Evolutionary conservation across 306 rosid genomes (phyloP).

Genomic region (Quercus suber): DNA sequence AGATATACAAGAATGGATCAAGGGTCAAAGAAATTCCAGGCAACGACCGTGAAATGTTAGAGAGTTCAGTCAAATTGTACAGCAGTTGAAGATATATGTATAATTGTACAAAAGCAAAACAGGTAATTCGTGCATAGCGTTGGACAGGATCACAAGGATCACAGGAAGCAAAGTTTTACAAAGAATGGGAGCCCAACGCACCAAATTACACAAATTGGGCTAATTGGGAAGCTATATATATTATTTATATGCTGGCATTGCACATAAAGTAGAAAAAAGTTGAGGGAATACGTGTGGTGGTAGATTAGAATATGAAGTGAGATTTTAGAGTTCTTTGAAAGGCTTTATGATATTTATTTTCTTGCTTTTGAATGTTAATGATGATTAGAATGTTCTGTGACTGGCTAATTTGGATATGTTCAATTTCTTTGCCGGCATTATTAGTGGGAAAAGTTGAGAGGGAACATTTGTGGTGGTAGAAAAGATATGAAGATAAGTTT

Average conservation of each 20-base stretch:
- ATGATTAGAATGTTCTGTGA: too few relatives aligned
- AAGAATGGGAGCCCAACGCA: background rate
- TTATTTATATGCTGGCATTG: slow-evolving; percentile 11
- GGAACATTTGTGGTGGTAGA: slow-evolving; percentile 13
- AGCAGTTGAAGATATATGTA: slow-evolving; percentile 44
- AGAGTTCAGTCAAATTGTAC: slow-evolving; percentile 70
- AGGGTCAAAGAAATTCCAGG: slow-evolving; percentile 78
- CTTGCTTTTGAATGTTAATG: slow-evolving; percentile 1
- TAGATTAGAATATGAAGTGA: slow-evolving; percentile 10
- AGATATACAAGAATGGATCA: slow-evolving; percentile 89
- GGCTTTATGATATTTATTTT: slow-evolving; percentile 21
- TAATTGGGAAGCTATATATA: slow-evolving; percentile 1
- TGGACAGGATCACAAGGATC: background rate
- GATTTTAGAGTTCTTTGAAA: slow-evolving; percentile 24
- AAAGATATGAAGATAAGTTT: slow-evolving; percentile 6
- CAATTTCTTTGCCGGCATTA: slow-evolving; percentile 13
- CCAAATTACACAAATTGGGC: slow-evolving; percentile 12
- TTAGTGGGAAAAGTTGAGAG: slow-evolving; percentile 12
- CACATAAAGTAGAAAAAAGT: slow-evolving; percentile 18
- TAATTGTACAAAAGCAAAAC: slow-evolving; percentile 7
- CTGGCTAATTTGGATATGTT: slow-evolving; percentile 11
- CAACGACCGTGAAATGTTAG: slow-evolving; percentile 56
- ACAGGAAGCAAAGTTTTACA: slow-evolving; percentile 1
- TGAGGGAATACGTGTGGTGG: slow-evolving; percentile 14
- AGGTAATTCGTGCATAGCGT: slow-evolving; percentile 13